Base-by-base conservation (phyloP, 331 rosid genomes). In the Malus hybrid region DNA sequence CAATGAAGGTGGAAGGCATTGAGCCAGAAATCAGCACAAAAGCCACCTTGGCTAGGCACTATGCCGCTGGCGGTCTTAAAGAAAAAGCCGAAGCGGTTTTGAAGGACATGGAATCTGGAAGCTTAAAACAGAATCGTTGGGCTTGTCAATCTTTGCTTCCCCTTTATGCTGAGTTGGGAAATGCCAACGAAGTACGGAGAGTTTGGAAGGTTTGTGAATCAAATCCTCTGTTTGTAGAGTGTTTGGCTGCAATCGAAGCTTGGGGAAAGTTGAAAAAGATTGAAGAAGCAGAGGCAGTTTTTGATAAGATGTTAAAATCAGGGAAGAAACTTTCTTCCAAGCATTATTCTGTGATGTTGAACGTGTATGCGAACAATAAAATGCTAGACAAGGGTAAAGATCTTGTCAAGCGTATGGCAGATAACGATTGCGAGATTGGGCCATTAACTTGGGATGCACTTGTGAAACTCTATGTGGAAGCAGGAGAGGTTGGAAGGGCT, bases 401-500 rank as follows among this genome's bases (percentile, higher is more conserved):
- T 74, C 96, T 92, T 24, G 19, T 89, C n/a, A 90, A 85, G 87
- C 89, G 74, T 36, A 95, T 95, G 93, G 84, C 68, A 12, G 86
- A 85, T 12, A 81, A 56, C 48, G 92, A 94, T 66, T 78, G 90
- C 70, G 72, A 63, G 57, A 82, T 92, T 10, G 92, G 88, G 70
- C 95, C 91, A 1, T 24, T 76, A 36, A 73, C 88, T 11, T 90
- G 91, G 98, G 90, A 92, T 75, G 86, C 93, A n/a, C 77, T 92
- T 44, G 90, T 92, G 73, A 92, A 83, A 82, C 93, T 92, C 13
- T 84, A 89, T 71, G 86, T 89, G 75, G 84, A 80, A 67, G 82
- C 90, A 0, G 98, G 97, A 33, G 90, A 89, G 84, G 88, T 92
- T 76, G 99, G 86, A 80, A 92, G 88, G 85, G 97, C 97, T 1